These are phyloP conservation scores for Entomortierella parvispora DNA, from an alignment of 192 early-diverging fungal species.

Conservation along the genomic window DNA sequence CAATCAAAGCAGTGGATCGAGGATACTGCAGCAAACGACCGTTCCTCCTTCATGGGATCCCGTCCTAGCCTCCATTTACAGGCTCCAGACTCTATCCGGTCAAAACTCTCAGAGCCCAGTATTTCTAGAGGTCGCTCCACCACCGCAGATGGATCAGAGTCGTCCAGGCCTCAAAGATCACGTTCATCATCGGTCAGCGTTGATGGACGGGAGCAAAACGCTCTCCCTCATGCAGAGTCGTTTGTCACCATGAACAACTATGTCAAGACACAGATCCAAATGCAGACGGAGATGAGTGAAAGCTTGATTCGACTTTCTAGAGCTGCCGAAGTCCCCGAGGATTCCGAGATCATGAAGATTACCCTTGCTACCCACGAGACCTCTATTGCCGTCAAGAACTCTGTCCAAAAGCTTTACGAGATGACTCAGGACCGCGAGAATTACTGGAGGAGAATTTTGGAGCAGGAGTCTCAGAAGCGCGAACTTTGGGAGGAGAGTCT, in stretches of 20 bases:
- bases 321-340: constrained; percentile 34
- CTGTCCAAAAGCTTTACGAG: constrained; percentile 27
- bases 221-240: constrained; percentile 56
- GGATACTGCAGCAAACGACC: constrained; percentile 51
- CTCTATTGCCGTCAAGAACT: constrained; percentile 35
- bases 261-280: constrained; percentile 65
- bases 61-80: constrained; percentile 20
- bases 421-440: constrained; percentile 58
- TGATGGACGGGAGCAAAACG: constrained; percentile 9
- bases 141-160: constrained; percentile 2
- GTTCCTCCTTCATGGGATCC: constrained; percentile 41
- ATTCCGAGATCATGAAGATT: constrained; percentile 35
- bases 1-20: constrained; percentile 80
- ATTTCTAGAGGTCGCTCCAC: constrained; percentile 19
- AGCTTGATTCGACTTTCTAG: constrained; percentile 52
- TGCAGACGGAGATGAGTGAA: constrained; percentile 67
- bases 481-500: constrained; percentile 60
- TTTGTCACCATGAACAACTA: constrained; percentile 59
- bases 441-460: constrained; percentile 56
- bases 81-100: constrained; percentile 11
- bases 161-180: constrained; percentile 16
- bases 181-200: constrained; percentile 38
- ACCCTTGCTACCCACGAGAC: constrained; percentile 38
- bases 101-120: constrained; percentile 1
- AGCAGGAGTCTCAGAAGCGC: constrained; percentile 58